These are phyloP conservation scores for Xylaria grammica DNA, from an alignment of 495 filamentous ascomycete genomes.

Conservation along the genomic window DNA sequence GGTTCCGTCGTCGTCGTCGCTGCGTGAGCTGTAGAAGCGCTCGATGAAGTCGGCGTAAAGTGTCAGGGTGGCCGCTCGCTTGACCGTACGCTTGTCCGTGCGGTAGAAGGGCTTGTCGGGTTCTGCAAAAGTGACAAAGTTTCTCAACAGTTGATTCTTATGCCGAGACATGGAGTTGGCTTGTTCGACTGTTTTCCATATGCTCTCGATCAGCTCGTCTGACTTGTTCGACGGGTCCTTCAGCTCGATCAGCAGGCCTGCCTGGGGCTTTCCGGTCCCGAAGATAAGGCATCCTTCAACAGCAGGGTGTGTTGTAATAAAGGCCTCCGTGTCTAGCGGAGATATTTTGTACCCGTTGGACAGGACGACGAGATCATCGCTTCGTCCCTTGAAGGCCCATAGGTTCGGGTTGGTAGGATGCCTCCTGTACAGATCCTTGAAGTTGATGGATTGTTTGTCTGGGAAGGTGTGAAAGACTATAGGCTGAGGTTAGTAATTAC, in stretches of 20 bases:
- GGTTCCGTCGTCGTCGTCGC: constrained; percentile 18
- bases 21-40: constrained; percentile 32
- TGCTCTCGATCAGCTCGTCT: constrained; percentile 34
- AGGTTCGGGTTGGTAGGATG: constrained; percentile 44
- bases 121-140: constrained; percentile 38
- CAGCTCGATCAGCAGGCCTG: constrained; percentile 36
- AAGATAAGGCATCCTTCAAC: constrained; percentile 44
- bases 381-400: constrained; percentile 47
- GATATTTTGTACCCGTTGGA: constrained; percentile 59
- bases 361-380: constrained; percentile 42
- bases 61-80: constrained; percentile 38
- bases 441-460: constrained; percentile 43
- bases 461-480: constrained; percentile 39
- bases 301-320: constrained; percentile 37
- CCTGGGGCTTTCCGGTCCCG: constrained; percentile 40
- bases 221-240: constrained; percentile 27
- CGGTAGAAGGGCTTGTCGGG: constrained; percentile 46
- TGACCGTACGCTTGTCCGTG: constrained; percentile 52
- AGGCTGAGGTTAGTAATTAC: background rate
- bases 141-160: constrained; percentile 34
- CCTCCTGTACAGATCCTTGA: constrained; percentile 50
- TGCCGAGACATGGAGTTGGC: constrained; percentile 34
- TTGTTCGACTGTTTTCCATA: constrained; percentile 32
- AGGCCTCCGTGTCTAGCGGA: constrained; percentile 47
- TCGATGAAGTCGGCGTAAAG: constrained; percentile 46